Conservation (phyloP, 805 yeast species). For the Lipomyces sp. region DNA sequence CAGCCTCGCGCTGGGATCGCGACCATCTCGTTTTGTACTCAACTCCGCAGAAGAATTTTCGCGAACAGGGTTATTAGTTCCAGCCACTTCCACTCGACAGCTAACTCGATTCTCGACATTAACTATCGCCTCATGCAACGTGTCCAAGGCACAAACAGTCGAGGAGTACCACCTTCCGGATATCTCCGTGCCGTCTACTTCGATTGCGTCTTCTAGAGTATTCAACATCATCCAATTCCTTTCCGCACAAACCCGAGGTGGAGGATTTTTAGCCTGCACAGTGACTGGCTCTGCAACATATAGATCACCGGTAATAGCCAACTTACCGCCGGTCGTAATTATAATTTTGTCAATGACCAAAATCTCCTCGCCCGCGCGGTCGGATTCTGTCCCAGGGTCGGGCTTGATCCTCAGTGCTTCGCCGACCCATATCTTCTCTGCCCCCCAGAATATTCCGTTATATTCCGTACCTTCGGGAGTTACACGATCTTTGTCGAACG, state of each 20-base stretch:
- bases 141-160: not conserved
- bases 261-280: slow-evolving; percentile 1
- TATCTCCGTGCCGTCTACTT: not conserved
- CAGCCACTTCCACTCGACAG: not conserved
- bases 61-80: not conserved
- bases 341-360: slow-evolving; percentile 23
- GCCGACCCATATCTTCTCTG: slow-evolving; percentile 36
- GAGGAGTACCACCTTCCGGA: slow-evolving; percentile 12
- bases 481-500: slow-evolving; percentile 13
- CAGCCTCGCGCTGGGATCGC: not conserved
- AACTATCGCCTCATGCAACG: not conserved
- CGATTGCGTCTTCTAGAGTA: not conserved
- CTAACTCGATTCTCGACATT: not conserved
- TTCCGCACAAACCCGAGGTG: slow-evolving; percentile 12
- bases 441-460: slow-evolving; percentile 29
- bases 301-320: slow-evolving; percentile 5
- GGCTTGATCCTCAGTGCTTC: slow-evolving; percentile 28
- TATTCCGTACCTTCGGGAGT: slow-evolving; percentile 16
- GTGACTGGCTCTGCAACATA: not conserved
- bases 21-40: not conserved
- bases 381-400: slow-evolving; percentile 7
- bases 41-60: not conserved
- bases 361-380: slow-evolving; percentile 12
- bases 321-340: not conserved
- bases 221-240: slow-evolving; percentile 7